Evolutionary conservation across 148 eudicot genomes (phyloP).

Genomic region (Cornus florida): DNA sequence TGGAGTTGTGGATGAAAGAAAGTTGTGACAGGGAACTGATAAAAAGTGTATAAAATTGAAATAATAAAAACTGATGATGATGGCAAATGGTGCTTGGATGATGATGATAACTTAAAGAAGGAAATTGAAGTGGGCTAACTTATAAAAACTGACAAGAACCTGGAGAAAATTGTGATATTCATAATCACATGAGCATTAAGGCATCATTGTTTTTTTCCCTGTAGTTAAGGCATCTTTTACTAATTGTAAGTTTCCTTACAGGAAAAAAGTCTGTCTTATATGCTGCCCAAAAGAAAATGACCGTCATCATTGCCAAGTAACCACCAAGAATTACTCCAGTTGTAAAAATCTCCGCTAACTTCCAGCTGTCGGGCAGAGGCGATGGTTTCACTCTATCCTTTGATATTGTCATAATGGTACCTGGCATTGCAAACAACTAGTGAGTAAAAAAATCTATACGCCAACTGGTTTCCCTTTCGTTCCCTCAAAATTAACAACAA

Average conservation of each 20-base stretch:
- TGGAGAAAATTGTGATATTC: no score
- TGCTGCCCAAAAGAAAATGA: constrained; percentile 51
- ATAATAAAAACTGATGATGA: no score
- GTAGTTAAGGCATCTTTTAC: neutral
- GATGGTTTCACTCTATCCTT: constrained; percentile 61
- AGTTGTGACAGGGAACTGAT: neutral
- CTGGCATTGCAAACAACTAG: constrained; percentile 19
- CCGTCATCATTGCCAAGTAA: constrained; percentile 53
- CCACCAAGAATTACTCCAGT: constrained; percentile 49
- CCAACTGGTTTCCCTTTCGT: neutral
- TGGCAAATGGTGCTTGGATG: neutral
- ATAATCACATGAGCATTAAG: neutral
- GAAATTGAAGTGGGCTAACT: neutral
- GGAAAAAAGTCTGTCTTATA: constrained; percentile 51
- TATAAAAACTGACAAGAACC: neutral
- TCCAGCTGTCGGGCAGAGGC: constrained; percentile 56
- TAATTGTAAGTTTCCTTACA: constrained; percentile 25
- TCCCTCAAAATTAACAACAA: neutral
- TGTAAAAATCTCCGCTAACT: constrained; percentile 43
- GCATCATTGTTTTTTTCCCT: no score
- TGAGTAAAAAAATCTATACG: neutral
- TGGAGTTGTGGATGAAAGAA: neutral
- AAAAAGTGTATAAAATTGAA: neutral
- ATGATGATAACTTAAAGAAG: neutral
- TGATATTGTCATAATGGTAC: constrained; percentile 62